Conservation (phyloP, 129 eudicot species). For the Glebionis coronaria region DNA sequence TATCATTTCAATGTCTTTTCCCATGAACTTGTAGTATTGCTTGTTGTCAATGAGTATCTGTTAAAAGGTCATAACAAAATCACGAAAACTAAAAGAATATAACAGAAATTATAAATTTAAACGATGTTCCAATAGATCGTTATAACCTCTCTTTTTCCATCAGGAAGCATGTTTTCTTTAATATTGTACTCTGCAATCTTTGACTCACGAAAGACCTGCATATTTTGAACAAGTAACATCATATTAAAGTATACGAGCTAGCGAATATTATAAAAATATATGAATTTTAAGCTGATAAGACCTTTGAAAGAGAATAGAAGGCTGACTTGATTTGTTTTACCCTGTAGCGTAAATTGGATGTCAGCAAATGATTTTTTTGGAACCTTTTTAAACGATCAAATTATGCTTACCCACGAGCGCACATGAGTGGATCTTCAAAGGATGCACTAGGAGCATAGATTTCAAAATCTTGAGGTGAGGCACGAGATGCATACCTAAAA, state of each 20-base stretch:
- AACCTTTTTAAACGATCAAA: not conserved
- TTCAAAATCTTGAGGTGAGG: constrained; percentile 65
- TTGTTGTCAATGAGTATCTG: constrained; percentile 81
- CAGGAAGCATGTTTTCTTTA: constrained; percentile 53
- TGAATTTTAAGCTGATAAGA: constrained; percentile 14
- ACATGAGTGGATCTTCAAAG: constrained; percentile 88
- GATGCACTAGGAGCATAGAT: constrained; percentile 83
- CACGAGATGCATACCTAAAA: constrained; percentile 64
- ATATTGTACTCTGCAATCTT: constrained; percentile 67
- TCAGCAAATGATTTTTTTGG: not conserved
- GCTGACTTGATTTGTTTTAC: constrained; percentile 85
- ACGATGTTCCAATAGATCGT: not conserved
- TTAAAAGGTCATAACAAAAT: not conserved
- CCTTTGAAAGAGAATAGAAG: constrained; percentile 80
- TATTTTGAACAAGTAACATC: not conserved
- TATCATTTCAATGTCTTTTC: constrained; percentile 68
- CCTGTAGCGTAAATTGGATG: constrained; percentile 40
- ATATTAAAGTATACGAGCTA: not conserved
- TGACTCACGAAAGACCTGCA: constrained; percentile 74
- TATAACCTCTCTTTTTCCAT: constrained; percentile 68
- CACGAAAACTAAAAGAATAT: not conserved
- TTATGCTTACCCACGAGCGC: constrained; percentile 67
- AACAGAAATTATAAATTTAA: not conserved
- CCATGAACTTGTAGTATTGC: constrained; percentile 75
- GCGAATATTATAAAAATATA: not conserved